Evolutionary conservation across 164 flowering plant genomes (phyloP).

Genomic region (Macadamia integrifolia): DNA sequence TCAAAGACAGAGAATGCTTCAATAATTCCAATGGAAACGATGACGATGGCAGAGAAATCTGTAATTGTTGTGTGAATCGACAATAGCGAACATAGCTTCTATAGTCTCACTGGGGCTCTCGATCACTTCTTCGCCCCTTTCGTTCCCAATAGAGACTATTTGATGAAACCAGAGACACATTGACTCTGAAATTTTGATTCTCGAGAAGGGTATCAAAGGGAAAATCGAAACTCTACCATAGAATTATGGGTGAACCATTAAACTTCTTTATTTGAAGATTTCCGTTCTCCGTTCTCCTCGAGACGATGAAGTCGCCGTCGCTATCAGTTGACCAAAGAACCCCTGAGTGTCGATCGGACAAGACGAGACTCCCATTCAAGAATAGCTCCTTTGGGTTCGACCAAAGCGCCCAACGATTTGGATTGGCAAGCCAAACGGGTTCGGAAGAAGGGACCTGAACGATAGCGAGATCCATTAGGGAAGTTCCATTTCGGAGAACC

Average conservation of each 20-base stretch:
- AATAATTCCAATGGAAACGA: no score
- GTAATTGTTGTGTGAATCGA: no score
- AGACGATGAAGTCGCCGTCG: conserved; percentile 42
- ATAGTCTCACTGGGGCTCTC: no score
- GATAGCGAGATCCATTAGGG: conserved; percentile 57
- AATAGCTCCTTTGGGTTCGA: conserved; percentile 32
- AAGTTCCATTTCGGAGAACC: conserved; percentile 55
- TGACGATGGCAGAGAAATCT: no score
- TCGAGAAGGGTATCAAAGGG: conserved; percentile 75
- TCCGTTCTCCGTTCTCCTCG: conserved; percentile 31
- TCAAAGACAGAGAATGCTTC: no score
- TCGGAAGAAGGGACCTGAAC: conserved; percentile 55
- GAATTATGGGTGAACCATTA: conserved; percentile 11
- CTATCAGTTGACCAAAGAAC: conserved; percentile 58
- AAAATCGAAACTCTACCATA: conserved; percentile 80
- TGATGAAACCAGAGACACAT: conserved; percentile 51
- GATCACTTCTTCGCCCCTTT: no score
- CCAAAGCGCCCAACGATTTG: conserved; percentile 36
- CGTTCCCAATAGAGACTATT: conserved; percentile 36
- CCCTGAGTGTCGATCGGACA: conserved; percentile 36
- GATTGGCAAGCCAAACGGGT: conserved; percentile 54
- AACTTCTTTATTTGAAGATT: conserved; percentile 42
- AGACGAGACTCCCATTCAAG: conserved; percentile 73
- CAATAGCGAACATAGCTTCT: no score
- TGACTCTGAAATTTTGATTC: conserved; percentile 60